Evolutionary conservation across 1,139 yeast genomes (phyloP).

Genomic region (Diutina neorugosa): DNA sequence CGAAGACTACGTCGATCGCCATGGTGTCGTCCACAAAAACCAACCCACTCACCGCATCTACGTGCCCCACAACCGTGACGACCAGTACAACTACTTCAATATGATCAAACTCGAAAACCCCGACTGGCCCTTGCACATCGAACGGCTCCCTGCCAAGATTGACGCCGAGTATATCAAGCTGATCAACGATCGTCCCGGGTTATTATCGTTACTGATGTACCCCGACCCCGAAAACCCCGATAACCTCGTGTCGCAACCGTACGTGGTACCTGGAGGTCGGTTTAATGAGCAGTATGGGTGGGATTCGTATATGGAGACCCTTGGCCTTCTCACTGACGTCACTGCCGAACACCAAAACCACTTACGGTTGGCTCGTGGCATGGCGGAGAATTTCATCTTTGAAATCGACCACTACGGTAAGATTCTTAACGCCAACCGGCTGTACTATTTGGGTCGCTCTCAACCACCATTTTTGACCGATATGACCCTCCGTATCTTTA

Average conservation of each 20-base stretch:
- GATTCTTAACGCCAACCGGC: slow-evolving; percentile 86
- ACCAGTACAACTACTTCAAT: slow-evolving; percentile 61
- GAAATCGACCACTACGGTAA: slow-evolving; percentile 88
- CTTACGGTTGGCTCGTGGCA: slow-evolving; percentile 60
- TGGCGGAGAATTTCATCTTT: slow-evolving; percentile 87
- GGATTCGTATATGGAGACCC: slow-evolving; percentile 91
- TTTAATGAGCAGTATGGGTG: slow-evolving; percentile 95
- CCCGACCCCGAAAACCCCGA: slow-evolving; percentile 36
- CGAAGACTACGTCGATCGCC: slow-evolving; percentile 34
- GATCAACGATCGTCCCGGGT: slow-evolving; percentile 74
- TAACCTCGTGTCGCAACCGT: slow-evolving; percentile 60
- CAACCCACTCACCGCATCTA: slow-evolving; percentile 60
- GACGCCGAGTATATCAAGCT: slow-evolving; percentile 66
- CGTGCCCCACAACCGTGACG: slow-evolving; percentile 57
- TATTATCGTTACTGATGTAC: slow-evolving; percentile 67
- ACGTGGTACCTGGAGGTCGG: slow-evolving; percentile 95
- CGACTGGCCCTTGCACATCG: slow-evolving; percentile 58
- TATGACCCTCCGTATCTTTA: slow-evolving; percentile 67
- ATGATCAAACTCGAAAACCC: slow-evolving; percentile 45
- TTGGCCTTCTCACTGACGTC: slow-evolving; percentile 67
- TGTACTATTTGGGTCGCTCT: slow-evolving; percentile 82
- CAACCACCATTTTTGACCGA: slow-evolving; percentile 98
- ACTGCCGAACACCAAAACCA: slow-evolving; percentile 32
- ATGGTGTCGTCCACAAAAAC: slow-evolving; percentile 17
- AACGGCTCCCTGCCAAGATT: slow-evolving; percentile 49